Base-by-base conservation (phyloP, 2,329 filamentous ascomycete genomes). In the Camptophora hylomeconis region DNA sequence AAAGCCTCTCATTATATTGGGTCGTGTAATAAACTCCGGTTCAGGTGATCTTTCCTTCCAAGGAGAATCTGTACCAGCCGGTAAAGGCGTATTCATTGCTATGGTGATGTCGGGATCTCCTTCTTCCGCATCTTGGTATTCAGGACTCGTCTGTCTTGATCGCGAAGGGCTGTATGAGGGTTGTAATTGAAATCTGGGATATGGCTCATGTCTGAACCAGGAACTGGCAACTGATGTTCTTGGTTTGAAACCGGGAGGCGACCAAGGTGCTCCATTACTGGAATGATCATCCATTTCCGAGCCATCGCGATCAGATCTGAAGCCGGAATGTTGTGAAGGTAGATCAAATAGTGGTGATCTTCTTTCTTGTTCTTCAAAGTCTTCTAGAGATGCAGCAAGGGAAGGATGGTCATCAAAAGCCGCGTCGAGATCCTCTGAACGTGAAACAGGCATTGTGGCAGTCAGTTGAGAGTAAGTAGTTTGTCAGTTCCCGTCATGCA, bases 271-370 rank as follows among this genome's bases (percentile, higher is more conserved):
- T 30, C 48, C 50, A 15, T 17, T 52, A 39, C 31, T 55, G 46
- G 31, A 45, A 41, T 38, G 46, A 33, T 61, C 60, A 26, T 60
- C 56, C 10, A 51, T 35, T 34, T 60, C 54, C 37, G 49, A 52
- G 27, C 53, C 54, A 16, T 66, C 63, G 10, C 33, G 36, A 21
- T 54, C 51, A 23, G 61, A 74, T 41, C 69, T 65, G 57, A 77
- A 76, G 45, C 67, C 72, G 20, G 72, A 77, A 50, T 75, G 70
- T 40, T 71, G 67, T 27, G 67, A 72, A 10, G 67, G 66, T 32
- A 67, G 42, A 13, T 62, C 61, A 35, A 69, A 67, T 29, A 64
- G 49, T 11, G 67, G 69, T 10, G 65, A 66, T 18, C 58, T 61
- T 33, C 57, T 60, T 36, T 62, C 62, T 42, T 61, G 59, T 38